Conservation (phyloP, 2,329 filamentous ascomycete species). For the Curvularia eragrostidis region DNA sequence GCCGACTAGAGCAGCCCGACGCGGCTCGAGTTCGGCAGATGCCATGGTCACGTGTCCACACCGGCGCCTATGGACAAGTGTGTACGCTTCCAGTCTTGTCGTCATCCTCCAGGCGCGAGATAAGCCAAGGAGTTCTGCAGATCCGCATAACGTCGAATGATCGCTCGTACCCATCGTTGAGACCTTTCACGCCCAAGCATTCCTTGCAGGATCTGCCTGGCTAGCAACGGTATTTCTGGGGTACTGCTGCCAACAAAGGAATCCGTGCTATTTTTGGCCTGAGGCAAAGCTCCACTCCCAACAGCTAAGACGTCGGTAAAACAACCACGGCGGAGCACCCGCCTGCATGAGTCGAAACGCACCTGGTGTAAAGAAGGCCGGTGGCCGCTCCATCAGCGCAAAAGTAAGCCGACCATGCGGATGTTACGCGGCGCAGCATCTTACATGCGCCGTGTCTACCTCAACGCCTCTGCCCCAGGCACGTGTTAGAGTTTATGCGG, state of each 20-base stretch:
- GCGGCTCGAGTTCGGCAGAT: constrained; percentile 8
- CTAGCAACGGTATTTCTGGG: constrained; percentile 37
- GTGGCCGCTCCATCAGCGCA: constrained; percentile 18
- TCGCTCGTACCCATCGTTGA: constrained; percentile 30
- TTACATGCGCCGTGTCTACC: constrained; percentile 6
- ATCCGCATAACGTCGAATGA: constrained; percentile 37
- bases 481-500: constrained; percentile 10
- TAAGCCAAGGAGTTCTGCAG: constrained; percentile 41
- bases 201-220: constrained; percentile 31
- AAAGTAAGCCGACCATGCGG: constrained; percentile 15
- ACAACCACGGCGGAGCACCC: constrained; percentile 19
- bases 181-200: constrained; percentile 16
- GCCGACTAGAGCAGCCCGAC: constrained; percentile 1
- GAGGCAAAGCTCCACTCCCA: constrained; percentile 22
- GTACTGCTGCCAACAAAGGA: constrained; percentile 30
- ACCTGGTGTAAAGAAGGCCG: constrained; percentile 18
- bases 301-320: constrained; percentile 23
- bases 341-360: constrained; percentile 31
- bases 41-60: neutral
- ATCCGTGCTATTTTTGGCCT: constrained; percentile 43
- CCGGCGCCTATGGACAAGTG: too few species aligned
- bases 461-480: constrained; percentile 9
- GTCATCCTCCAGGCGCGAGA: constrained; percentile 33
- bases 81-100: constrained; percentile 21
- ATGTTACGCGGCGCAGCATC: constrained; percentile 22